Conservation (phyloP, 1,139 yeast species). For the Blastobotrys buckinghamii region DNA sequence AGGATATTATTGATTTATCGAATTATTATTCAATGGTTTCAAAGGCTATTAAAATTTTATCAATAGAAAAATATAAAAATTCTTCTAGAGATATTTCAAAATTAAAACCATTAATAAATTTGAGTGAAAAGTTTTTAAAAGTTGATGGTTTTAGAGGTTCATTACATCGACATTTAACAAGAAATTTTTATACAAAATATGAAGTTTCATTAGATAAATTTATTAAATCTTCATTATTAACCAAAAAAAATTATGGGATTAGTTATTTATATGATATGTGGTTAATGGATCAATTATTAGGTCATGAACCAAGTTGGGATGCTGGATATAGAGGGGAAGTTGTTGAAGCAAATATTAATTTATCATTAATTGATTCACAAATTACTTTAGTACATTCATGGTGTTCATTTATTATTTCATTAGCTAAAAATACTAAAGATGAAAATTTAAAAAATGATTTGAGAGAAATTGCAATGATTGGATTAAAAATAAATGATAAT, state of each 20-base stretch:
- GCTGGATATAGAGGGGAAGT: constrained; percentile 46
- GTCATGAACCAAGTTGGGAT: constrained; percentile 45
- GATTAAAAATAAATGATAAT: constrained; percentile 49
- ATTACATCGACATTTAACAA: constrained; percentile 42
- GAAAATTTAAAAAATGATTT: constrained; percentile 33
- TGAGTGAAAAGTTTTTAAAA: constrained; percentile 34
- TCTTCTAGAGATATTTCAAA: constrained; percentile 11
- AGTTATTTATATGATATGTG: constrained; percentile 54
- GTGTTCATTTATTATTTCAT: constrained; percentile 71
- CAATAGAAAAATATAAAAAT: constrained; percentile 60
- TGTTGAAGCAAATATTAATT: constrained; percentile 53
- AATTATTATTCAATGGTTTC: constrained; percentile 56
- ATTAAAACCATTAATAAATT: constrained; percentile 10
- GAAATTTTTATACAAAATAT: constrained; percentile 46
- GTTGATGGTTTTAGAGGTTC: constrained; percentile 41
- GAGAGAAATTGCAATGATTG: constrained; percentile 39
- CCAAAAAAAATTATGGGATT: constrained; percentile 47
- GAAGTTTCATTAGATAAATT: constrained; percentile 47
- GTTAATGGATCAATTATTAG: constrained; percentile 57
- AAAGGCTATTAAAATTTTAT: constrained; percentile 67
- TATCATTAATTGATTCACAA: constrained; percentile 64
- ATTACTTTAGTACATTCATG: constrained; percentile 64
- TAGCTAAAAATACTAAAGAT: constrained; percentile 38
- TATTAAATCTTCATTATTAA: constrained; percentile 20
- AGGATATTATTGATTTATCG: constrained; percentile 40